Evolutionary conservation across 2,329 filamentous ascomycete genomes (phyloP).

Genomic region (Lachnellula cervina): DNA sequence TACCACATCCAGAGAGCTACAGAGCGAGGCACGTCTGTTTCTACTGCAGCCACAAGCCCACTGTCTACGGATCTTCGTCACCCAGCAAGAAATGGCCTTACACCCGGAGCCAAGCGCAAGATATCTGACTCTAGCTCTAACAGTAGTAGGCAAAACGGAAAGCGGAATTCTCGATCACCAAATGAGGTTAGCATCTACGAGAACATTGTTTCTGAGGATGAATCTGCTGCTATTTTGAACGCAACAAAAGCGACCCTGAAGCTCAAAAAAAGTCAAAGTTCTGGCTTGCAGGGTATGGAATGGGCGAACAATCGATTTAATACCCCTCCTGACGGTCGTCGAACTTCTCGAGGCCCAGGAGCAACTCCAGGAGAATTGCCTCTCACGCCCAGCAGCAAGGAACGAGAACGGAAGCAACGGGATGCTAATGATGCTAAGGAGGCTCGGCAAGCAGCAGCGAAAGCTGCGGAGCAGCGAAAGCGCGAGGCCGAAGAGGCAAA

Average conservation of each 20-base stretch:
- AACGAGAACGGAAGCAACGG: constrained; percentile 15
- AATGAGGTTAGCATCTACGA: constrained; percentile 25
- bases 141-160: constrained; percentile 3
- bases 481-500: constrained; percentile 16
- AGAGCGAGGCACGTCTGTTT: constrained; percentile 24
- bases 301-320: constrained; percentile 16
- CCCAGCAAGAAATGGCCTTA: constrained; percentile 3
- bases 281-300: constrained; percentile 13
- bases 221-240: constrained; percentile 13
- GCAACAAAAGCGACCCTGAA: constrained; percentile 17
- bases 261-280: constrained; percentile 12
- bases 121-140: constrained; percentile 2
- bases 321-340: constrained; percentile 21
- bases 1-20: constrained; percentile 24
- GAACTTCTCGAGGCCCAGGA: not conserved
- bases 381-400: constrained; percentile 24
- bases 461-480: constrained; percentile 18
- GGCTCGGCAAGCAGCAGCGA: constrained; percentile 16
- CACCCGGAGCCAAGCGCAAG: constrained; percentile 8
- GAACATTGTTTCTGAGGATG: constrained; percentile 23
- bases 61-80: constrained; percentile 15
- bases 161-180: not conserved
- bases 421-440: constrained; percentile 17
- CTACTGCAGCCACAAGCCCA: constrained; percentile 27
- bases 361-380: constrained; percentile 18